Conservation (phyloP, 1,284 basidiomycete genomes). For the Melanopsichium pennsylvanicum region DNA sequence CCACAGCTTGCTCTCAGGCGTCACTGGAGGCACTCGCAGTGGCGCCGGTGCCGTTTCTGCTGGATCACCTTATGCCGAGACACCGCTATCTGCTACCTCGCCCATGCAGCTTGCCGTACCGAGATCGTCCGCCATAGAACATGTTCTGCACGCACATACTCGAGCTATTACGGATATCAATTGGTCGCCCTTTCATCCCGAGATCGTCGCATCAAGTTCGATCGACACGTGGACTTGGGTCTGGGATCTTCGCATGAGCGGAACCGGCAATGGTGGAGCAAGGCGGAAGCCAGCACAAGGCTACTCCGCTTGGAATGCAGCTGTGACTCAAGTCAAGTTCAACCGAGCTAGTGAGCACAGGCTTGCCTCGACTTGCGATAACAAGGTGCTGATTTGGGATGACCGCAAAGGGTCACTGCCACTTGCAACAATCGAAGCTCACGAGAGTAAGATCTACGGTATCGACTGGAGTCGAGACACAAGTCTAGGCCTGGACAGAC, state of each 20-base stretch:
- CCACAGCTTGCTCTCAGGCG: slow-evolving; percentile 28
- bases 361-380: slow-evolving; percentile 55
- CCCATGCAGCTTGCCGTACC: slow-evolving; percentile 15
- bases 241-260: slow-evolving; percentile 61
- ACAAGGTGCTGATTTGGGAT: slow-evolving; percentile 65
- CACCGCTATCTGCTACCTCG: slow-evolving; percentile 14
- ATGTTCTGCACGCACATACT: slow-evolving; percentile 59
- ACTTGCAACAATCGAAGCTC: slow-evolving; percentile 57
- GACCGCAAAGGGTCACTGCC: slow-evolving; percentile 58
- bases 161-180: slow-evolving; percentile 66
- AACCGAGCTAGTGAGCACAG: slow-evolving; percentile 49
- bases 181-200: slow-evolving; percentile 63
- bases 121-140: slow-evolving; percentile 53
- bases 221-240: slow-evolving; percentile 65
- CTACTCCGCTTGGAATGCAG: slow-evolving; percentile 64
- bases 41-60: slow-evolving; percentile 23
- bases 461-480: slow-evolving; percentile 62
- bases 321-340: slow-evolving; percentile 64
- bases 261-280: slow-evolving; percentile 14
- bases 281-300: slow-evolving; percentile 56
- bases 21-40: slow-evolving; percentile 38
- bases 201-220: slow-evolving; percentile 61
- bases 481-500: slow-evolving; percentile 52
- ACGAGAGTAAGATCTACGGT: slow-evolving; percentile 64
- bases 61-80: slow-evolving; percentile 20